A percentile compares a stretch with the other conserved stretches of the same genome.
Conservation (phyloP, 805 yeast genomes). For the Candida chilensis region DNA sequence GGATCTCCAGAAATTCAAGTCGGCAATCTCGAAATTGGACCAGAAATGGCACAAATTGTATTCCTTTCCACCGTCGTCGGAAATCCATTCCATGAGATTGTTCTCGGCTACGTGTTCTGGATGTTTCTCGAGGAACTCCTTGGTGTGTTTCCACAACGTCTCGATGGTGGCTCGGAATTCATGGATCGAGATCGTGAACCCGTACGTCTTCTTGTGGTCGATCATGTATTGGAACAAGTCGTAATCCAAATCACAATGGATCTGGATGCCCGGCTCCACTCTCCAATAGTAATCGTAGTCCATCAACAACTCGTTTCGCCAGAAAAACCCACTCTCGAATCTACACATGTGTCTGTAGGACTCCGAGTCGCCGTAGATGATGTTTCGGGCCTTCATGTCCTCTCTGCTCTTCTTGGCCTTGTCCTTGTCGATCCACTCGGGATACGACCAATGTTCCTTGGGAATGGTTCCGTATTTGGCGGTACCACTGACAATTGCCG, state of each 20-base stretch:
- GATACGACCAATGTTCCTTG: constrained; percentile 79
- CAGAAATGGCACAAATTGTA: constrained; percentile 87
- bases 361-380: constrained; percentile 68
- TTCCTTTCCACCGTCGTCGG: constrained; percentile 58
- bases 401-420: constrained; percentile 59
- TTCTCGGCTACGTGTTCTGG: constrained; percentile 52
- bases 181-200: constrained; percentile 66
- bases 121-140: constrained; percentile 48
- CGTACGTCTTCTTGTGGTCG: constrained; percentile 63
- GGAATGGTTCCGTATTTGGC: constrained; percentile 70
- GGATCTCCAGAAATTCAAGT: constrained; percentile 63
- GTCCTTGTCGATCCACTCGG: constrained; percentile 67
- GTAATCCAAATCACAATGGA: constrained; percentile 70
- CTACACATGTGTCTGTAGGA: constrained; percentile 89
- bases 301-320: constrained; percentile 55
- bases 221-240: constrained; percentile 86
- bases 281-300: constrained; percentile 89
- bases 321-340: constrained; percentile 78
- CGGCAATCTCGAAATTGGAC: constrained; percentile 80
- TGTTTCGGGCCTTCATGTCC: constrained; percentile 41
- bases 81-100: constrained; percentile 62
- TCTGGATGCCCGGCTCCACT: constrained; percentile 75
- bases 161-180: constrained; percentile 66
- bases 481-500: constrained; percentile 51
- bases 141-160: constrained; percentile 68